Base-by-base conservation (phyloP, 306 rosid species). In the Cicer yamashitae region DNA sequence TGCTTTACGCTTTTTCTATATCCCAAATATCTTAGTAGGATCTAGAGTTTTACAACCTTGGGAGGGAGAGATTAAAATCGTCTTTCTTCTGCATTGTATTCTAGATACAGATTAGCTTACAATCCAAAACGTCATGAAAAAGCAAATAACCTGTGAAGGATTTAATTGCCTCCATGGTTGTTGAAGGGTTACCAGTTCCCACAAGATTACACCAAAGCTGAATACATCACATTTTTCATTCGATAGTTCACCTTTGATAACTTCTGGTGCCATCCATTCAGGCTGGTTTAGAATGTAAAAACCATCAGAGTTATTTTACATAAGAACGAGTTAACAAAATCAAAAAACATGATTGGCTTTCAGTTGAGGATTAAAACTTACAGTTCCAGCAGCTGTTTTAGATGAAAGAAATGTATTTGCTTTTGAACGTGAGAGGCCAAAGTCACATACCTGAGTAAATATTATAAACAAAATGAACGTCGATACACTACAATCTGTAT, bases 221-320 rank as follows among this genome's bases (percentile, higher is more conserved):
- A 90, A 94, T 73, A 91, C 86, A 72, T 94, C 98, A 15, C 93
- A 88, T 75, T 91, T 94, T 86, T 94, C 98, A 70, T 91, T 87
- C 82, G 98, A 94, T 6, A 63, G 93, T 76, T 94, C 96, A 47
- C 91, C 89, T 51, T 90, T 89, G 77, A 94, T 92, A 75, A 94
- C 98, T 90, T 94, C 98, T 40, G 98, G 98, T 67, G 98, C 98
- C 98, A 94, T 91, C 98, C 98, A 94, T 82, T 91, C 98, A 43
- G 98, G 90, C 90, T 86, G 68, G 74, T 76, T 79, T 76, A 79
- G 79, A 47, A 48, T 64, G 79, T 77, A 62, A 68, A 74, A 74
- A 66, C 15, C 71, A 74, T 46, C 76, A 61, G 3, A 74, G 59
- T 41, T 74, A 17, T 30, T 52, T 65, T 46, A 59, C 34, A 34